Conservation (phyloP, 129 eudicot genomes). For the Lactuca saligna region DNA sequence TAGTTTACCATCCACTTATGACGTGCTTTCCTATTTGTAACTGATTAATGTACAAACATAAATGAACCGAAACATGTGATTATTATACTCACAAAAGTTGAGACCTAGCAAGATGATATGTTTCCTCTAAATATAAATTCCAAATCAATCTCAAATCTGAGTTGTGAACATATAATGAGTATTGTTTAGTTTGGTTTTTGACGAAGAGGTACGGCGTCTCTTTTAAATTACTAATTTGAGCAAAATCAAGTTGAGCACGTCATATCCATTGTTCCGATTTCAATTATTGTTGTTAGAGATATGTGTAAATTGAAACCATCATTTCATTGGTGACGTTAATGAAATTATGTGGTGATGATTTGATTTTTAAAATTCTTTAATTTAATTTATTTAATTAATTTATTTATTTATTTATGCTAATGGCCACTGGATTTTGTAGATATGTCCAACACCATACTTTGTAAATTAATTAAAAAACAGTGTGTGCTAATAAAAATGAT, state of each 20-base stretch:
- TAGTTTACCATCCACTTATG: background rate
- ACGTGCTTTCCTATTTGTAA: background rate
- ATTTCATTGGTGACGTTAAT: too few species aligned
- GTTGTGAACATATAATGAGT: background rate
- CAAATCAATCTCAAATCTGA: slow-evolving; percentile 8
- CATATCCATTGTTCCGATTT: slow-evolving; percentile 10
- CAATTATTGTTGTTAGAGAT: slow-evolving; percentile 21
- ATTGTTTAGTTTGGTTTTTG: slow-evolving; percentile 4
- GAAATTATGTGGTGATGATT: too few species aligned
- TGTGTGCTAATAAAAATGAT: too few species aligned
- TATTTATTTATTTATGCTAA: too few species aligned
- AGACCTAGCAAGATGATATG: slow-evolving; percentile 10
- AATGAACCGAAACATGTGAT: background rate
- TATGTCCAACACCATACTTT: too few species aligned
- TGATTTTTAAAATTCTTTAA: too few species aligned
- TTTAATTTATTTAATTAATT: too few species aligned
- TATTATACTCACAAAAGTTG: background rate
- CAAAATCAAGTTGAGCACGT: slow-evolving; percentile 15
- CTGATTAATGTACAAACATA: background rate
- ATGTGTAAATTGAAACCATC: background rate
- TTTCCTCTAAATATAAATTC: background rate
- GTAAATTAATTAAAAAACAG: too few species aligned
- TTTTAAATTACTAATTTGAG: slow-evolving; percentile 17
- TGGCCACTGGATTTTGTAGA: too few species aligned
- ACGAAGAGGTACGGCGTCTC: slow-evolving; percentile 14